A percentile compares a stretch with the other conserved stretches of the same genome.
Evolutionary conservation across 2,329 filamentous ascomycete genomes (phyloP).

Genomic region (Cylindrodendrum hubeiense): DNA sequence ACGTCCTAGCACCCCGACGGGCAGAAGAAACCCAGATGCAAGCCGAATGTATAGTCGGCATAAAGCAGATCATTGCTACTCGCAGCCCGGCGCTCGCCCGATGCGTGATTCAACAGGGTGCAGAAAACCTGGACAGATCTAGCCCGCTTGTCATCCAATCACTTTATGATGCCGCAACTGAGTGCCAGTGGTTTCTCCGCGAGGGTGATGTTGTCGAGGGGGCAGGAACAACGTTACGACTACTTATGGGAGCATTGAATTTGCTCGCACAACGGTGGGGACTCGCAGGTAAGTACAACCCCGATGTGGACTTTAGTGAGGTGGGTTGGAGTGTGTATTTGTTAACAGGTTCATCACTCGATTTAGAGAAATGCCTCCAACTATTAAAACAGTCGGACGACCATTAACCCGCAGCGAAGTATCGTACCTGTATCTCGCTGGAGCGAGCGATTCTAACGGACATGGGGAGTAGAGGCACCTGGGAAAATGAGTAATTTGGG

Average conservation of each 20-base stretch:
- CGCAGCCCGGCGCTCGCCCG: constrained; percentile 6
- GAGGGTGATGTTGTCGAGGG: constrained; percentile 8
- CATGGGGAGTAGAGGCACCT: no score
- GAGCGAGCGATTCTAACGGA: no score
- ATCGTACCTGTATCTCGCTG: not conserved
- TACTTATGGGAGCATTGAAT: constrained; percentile 1
- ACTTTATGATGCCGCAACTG: constrained; percentile 13
- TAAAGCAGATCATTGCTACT: constrained; percentile 6
- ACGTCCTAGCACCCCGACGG: not conserved
- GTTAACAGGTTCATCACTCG: not conserved
- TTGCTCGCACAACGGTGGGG: constrained; percentile 11
- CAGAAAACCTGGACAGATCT: not conserved
- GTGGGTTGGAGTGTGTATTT: no score
- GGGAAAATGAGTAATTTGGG: no score
- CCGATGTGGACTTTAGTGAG: not conserved
- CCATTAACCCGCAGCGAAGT: not conserved
- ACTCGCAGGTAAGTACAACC: not conserved
- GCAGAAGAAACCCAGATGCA: constrained; percentile 10
- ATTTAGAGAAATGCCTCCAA: not conserved
- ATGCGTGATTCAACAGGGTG: not conserved
- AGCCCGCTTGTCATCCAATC: constrained; percentile 5
- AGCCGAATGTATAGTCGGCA: constrained; percentile 4
- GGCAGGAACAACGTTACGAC: not conserved
- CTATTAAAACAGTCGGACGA: not conserved
- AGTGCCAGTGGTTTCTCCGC: constrained; percentile 15